A percentile compares a stretch with the other conserved stretches of the same genome.
Conservation (phyloP, 768 basidiomycete species). For the Tremella fuciformis region DNA sequence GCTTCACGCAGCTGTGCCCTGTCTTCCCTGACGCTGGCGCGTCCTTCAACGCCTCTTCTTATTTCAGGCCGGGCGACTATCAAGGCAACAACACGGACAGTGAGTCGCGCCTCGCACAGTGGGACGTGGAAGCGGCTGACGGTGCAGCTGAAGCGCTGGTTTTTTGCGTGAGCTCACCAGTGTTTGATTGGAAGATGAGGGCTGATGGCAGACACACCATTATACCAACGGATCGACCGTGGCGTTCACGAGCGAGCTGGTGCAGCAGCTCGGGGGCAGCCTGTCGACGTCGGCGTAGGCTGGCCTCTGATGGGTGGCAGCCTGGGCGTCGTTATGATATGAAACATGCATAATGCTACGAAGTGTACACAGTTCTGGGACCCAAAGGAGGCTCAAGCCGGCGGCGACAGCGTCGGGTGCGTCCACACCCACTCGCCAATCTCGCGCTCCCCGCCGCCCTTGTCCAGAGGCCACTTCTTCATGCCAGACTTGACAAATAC, state of each 20-base stretch:
- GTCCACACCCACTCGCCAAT: slow-evolving; percentile 7
- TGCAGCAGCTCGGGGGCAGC: background rate
- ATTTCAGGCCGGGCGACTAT: background rate
- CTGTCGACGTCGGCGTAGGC: background rate
- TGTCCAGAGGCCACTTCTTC: slow-evolving; percentile 13
- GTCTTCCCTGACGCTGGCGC: background rate
- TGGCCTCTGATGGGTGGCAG: background rate
- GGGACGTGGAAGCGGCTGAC: background rate
- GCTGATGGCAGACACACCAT: background rate
- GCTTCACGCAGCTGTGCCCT: slow-evolving; percentile 2
- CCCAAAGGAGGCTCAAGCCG: background rate
- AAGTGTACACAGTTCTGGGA: too few relatives aligned
- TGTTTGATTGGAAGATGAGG: background rate
- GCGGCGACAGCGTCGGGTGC: background rate
- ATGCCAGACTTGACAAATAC: slow-evolving; percentile 1
- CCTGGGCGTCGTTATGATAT: background rate
- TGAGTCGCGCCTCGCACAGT: background rate
- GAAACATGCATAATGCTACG: background rate
- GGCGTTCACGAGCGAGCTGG: background rate
- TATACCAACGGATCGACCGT: background rate
- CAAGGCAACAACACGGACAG: background rate
- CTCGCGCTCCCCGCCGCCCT: slow-evolving; percentile 14
- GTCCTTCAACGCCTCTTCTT: background rate
- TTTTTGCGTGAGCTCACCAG: background rate
- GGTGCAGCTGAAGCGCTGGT: slow-evolving; percentile 2